Evolutionary conservation across 108 stramenopile genomes (phyloP).

Genomic region (Craspedostauros australis): DNA sequence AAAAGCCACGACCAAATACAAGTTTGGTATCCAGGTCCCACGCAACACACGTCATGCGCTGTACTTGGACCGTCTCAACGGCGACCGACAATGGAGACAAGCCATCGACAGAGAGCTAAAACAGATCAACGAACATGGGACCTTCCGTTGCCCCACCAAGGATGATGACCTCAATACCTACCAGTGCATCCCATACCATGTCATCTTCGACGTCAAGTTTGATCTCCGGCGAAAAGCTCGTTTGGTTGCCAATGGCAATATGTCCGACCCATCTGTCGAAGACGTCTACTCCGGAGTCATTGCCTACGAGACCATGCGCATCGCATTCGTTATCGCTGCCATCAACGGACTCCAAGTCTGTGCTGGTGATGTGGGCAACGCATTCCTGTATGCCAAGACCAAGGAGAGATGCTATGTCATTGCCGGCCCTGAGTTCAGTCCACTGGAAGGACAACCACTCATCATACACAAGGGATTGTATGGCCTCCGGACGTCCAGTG

Average conservation of each 20-base stretch:
- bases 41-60: constrained; percentile 11
- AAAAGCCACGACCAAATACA: constrained; percentile 7
- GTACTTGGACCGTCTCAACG: constrained; percentile 9
- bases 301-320: constrained; percentile 13
- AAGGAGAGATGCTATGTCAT: constrained; percentile 24
- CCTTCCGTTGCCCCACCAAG: background rate
- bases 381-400: constrained; percentile 11
- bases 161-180: background rate
- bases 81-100: constrained; percentile 23
- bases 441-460: background rate
- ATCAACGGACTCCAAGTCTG: constrained; percentile 24
- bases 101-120: constrained; percentile 8
- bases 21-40: constrained; percentile 26
- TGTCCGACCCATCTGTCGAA: constrained; percentile 4
- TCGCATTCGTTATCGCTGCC: constrained; percentile 30
- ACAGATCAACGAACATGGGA: constrained; percentile 5
- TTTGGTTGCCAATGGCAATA: constrained; percentile 19
- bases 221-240: constrained; percentile 13
- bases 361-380: constrained; percentile 17
- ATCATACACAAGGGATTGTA: constrained; percentile 9
- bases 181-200: constrained; percentile 12
- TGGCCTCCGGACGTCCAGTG: constrained; percentile 12
- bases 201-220: constrained; percentile 19
- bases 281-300: constrained; percentile 21
- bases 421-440: constrained; percentile 13